These are phyloP conservation scores for Rhodotorula paludigena DNA, from an alignment of 768 basidiomycete species.

Conservation along the genomic window DNA sequence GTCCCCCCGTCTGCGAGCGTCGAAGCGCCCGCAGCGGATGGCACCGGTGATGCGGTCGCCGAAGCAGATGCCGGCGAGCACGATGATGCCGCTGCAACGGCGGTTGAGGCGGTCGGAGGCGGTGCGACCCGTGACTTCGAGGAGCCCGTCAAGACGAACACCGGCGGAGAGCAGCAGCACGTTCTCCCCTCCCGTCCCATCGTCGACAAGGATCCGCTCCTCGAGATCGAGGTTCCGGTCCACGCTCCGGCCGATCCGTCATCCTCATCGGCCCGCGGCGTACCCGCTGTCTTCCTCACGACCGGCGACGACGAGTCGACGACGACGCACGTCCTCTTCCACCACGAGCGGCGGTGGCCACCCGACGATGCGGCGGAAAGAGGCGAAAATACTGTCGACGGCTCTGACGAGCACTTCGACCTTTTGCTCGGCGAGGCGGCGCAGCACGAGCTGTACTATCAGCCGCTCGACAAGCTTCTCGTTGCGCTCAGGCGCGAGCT, in stretches of 20 bases:
- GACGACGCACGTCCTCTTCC: slow-evolving; percentile 28
- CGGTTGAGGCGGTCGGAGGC: no score
- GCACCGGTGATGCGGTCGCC: no score
- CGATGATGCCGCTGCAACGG: no score
- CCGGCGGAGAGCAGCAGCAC: no score
- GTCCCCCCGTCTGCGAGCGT: no score
- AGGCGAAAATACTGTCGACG: no score
- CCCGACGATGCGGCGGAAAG: no score
- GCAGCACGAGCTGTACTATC: slow-evolving; percentile 38
- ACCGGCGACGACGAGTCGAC: background rate
- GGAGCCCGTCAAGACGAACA: no score
- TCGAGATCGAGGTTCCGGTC: slow-evolving; percentile 1
- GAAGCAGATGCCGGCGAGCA: background rate
- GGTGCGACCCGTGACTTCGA: no score
- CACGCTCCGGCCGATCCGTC: background rate
- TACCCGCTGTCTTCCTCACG: slow-evolving; percentile 19
- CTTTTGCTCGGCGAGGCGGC: slow-evolving; percentile 17
- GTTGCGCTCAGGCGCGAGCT: slow-evolving; percentile 29
- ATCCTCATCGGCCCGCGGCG: background rate
- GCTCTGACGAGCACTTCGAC: background rate
- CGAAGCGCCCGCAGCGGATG: no score
- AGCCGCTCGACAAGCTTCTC: slow-evolving; percentile 32
- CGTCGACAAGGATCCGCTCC: slow-evolving; percentile 20
- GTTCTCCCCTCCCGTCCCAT: background rate
- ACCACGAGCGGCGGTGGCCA: background rate